Percentiles rank a stretch among this genome's conserved stretches.
Evolutionary conservation across 2,329 filamentous ascomycete species (phyloP).

Genomic region (Arthrobotrys sphaeroides): DNA sequence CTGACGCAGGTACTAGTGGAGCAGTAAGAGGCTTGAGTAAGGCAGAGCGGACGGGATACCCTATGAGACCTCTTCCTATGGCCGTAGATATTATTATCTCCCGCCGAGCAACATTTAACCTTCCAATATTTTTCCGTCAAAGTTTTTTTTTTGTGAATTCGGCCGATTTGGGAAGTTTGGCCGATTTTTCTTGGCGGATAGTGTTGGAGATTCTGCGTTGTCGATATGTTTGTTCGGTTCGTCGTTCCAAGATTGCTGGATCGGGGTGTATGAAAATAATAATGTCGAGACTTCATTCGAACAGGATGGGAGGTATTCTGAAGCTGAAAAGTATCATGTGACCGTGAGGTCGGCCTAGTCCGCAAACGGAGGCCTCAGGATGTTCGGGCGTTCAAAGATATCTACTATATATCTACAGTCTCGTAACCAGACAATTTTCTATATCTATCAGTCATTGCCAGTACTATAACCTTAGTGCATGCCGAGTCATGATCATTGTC

Average conservation of each 20-base stretch:
- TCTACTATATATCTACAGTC: no score
- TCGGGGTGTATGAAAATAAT: no score
- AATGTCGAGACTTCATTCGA: no score
- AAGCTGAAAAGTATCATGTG: neutral
- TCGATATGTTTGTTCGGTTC: neutral
- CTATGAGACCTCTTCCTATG: conserved; percentile 26
- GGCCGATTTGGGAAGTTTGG: neutral
- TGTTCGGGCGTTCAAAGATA: no score
- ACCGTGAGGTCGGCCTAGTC: neutral
- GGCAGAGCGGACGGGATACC: conserved; percentile 45
- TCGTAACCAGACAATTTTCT: no score
- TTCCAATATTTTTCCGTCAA: neutral
- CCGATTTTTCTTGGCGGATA: neutral
- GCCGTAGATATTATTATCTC: conserved; percentile 15
- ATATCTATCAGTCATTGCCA: no score
- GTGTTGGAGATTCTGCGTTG: conserved; percentile 22
- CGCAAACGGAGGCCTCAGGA: no score
- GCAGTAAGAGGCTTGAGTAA: conserved; percentile 36
- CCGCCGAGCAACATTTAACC: neutral
- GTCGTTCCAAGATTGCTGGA: no score
- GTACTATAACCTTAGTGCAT: no score
- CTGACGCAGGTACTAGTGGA: conserved; percentile 14
- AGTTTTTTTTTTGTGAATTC: neutral
- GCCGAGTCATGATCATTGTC: no score
- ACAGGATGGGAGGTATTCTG: neutral